phyloP scores from a whole-genome alignment of 441 rosid genomes.

The Biscutella auriculata region DNA sequence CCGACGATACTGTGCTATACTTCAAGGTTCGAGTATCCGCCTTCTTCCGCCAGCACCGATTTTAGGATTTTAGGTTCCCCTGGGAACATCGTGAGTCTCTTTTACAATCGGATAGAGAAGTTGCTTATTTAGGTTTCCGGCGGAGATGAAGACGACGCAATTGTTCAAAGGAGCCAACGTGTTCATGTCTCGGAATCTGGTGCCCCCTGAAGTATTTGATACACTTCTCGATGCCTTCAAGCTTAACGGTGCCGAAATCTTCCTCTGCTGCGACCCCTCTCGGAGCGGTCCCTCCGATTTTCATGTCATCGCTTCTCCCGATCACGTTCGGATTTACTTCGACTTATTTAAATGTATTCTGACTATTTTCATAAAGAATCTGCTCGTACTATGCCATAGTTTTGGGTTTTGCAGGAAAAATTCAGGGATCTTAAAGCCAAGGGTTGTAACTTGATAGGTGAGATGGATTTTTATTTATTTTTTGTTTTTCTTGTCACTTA shows the following conservation, averaged over 20 bases:
- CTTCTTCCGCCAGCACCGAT: not conserved
- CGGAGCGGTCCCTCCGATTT: constrained; percentile 57
- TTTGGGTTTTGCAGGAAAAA: constrained; percentile 56
- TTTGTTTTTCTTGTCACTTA: not conserved
- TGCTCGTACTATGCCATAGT: not conserved
- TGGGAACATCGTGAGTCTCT: not conserved
- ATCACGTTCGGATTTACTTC: constrained; percentile 36
- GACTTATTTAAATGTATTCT: not conserved
- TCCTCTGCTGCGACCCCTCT: constrained; percentile 92
- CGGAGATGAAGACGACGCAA: constrained; percentile 44
- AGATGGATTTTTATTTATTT: not conserved
- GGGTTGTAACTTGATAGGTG: constrained; percentile 84
- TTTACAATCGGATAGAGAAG: not conserved
- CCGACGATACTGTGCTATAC: too few species aligned
- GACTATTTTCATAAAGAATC: not conserved
- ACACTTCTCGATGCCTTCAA: constrained; percentile 78
- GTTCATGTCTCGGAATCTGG: constrained; percentile 78
- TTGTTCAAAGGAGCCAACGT: constrained; percentile 65
- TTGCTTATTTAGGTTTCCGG: constrained; percentile 18
- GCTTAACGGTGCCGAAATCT: constrained; percentile 71
- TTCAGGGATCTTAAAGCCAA: constrained; percentile 73
- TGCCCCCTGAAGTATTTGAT: constrained; percentile 83
- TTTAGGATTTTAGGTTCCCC: not conserved
- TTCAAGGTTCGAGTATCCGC: not conserved
- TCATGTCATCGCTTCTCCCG: constrained; percentile 76